Conservation (phyloP, 306 rosid species). For the Rosa lucieae region DNA sequence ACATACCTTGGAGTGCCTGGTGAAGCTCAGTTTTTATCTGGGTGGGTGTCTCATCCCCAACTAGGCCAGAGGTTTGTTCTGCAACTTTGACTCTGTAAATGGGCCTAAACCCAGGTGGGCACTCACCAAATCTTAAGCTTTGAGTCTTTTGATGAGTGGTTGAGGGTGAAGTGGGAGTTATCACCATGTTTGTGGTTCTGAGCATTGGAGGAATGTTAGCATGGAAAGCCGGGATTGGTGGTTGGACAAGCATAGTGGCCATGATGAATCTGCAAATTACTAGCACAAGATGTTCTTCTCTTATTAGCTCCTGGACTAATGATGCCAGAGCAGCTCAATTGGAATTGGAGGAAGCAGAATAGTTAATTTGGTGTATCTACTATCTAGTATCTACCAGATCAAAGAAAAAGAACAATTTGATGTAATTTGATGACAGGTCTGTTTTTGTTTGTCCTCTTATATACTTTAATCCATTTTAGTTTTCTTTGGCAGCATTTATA, state of each 20-base stretch:
- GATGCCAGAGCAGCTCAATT: neutral
- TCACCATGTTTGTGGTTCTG: conserved; percentile 35
- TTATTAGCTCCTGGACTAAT: neutral
- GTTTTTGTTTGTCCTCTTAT: neutral
- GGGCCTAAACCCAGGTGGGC: conserved; percentile 45
- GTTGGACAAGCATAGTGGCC: conserved; percentile 48
- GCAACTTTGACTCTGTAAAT: conserved; percentile 39
- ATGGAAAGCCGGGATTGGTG: conserved; percentile 43
- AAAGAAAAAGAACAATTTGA: neutral
- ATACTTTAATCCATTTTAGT: neutral
- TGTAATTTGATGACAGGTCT: neutral
- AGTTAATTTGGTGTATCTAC: neutral
- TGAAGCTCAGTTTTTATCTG: conserved; percentile 48
- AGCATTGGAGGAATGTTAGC: conserved; percentile 20
- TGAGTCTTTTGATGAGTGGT: conserved; percentile 30
- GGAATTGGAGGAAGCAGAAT: neutral
- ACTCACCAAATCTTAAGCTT: conserved; percentile 41
- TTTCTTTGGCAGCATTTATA: neutral
- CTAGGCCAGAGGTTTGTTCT: conserved; percentile 40
- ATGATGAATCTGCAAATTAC: conserved; percentile 19
- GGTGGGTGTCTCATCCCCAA: conserved; percentile 51
- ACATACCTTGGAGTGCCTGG: conserved; percentile 61
- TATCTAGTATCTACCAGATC: neutral
- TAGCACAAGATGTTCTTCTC: neutral
- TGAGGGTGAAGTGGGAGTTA: conserved; percentile 28